Evolutionary conservation across 345 rosid genomes (phyloP), one percentile per base, ranked within the genome.

Genomic region (Populus euphratica): DNA sequence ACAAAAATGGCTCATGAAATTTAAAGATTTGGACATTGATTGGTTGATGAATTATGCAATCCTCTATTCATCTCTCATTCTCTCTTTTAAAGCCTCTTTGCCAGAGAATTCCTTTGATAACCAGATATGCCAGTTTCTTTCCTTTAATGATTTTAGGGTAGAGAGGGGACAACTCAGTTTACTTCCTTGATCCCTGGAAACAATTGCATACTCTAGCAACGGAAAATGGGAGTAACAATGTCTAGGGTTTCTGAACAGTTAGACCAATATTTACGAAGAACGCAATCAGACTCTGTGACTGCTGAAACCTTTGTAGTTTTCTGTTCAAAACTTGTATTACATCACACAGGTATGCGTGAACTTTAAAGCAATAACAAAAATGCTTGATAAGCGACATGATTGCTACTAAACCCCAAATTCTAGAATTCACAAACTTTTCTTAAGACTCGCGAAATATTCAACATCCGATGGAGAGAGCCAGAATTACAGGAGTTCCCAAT

Each of bases 21-120:
- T 93, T 69, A 84, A 90, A 83, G 86, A 91, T 59, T 87, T 90
- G 79, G 94, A 93, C 83, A 86, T 93, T 74, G 81, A 91, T 83
- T 95, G 98, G 89, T 85, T 52, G 96, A 91, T 33, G 89, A 76
- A 85, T 13, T 12, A 47, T 74, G 21, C n/a, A 18, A 68, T 2
- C 25, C 29, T 66, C 36, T 64, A 9, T 6, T 43, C 29, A 52
- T 52, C 56, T 18, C 29, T 13, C 39, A 67, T 66, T 16, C 11
- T 43, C 13, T 43, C 18, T n/a, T 39, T n/a, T 31, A 4, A 6
- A 39, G 0, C 10, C 20, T 43, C 38, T 25, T 25, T 20, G 25
- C 29, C 43, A 20, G 23, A 52, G 59, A 52, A 52, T 20, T 20
- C 59, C 23, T 25, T 62, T 25, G 67, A 25, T n/a, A n/a, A 25